These are phyloP conservation scores for Sporothrix protearum DNA, from an alignment of 2,329 filamentous ascomycete genomes.

Conservation along the genomic window DNA sequence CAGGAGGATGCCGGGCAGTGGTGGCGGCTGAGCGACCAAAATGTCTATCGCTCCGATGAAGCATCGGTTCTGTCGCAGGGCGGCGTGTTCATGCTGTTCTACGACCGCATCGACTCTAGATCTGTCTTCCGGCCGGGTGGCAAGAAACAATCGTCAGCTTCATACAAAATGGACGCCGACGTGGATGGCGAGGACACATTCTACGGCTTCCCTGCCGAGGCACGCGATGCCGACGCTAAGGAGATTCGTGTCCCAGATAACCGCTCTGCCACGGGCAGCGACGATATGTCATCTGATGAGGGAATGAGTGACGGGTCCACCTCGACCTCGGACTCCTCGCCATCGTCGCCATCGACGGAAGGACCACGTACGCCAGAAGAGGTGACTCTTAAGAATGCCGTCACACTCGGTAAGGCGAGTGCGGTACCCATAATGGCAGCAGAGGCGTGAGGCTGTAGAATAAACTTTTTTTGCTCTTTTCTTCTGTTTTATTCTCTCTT, in stretches of 20 bases:
- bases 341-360: background rate
- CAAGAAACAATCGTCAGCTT: background rate
- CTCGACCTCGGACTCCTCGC: background rate
- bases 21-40: conserved; percentile 91
- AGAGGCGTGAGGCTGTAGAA: background rate
- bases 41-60: conserved; percentile 71
- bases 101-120: conserved; percentile 66
- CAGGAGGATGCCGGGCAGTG: conserved; percentile 53
- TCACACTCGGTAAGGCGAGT: background rate
- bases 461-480: background rate
- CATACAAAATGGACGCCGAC: background rate
- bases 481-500: background rate
- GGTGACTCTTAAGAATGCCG: background rate
- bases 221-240: background rate
- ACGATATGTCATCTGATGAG: background rate
- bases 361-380: background rate
- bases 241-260: background rate
- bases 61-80: conserved; percentile 68
- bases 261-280: conserved; percentile 1
- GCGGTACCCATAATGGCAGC: background rate
- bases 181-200: background rate
- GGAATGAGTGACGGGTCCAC: background rate
- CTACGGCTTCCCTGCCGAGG: background rate
- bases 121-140: conserved; percentile 39
- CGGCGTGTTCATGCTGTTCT: conserved; percentile 96